Conservation (phyloP, 2,329 filamentous ascomycete genomes). For the Plectosphaerella sp. region DNA sequence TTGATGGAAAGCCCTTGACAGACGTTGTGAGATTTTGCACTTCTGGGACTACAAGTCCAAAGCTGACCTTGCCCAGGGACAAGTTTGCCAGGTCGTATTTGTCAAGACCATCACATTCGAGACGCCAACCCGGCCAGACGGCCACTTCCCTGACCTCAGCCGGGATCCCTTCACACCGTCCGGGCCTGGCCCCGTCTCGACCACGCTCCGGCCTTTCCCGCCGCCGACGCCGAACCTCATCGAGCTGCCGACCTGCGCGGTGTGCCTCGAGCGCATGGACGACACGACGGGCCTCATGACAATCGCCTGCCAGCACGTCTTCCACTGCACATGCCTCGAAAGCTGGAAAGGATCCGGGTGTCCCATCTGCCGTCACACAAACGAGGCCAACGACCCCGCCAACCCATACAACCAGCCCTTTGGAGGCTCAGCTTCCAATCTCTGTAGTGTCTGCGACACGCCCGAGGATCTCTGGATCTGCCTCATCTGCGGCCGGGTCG, state of each 20-base stretch:
- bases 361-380: constrained; percentile 87
- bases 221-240: constrained; percentile 75
- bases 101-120: constrained; percentile 89
- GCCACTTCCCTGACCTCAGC: constrained; percentile 53
- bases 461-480: constrained; percentile 90
- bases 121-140: constrained; percentile 44
- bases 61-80: constrained; percentile 49
- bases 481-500: constrained; percentile 86
- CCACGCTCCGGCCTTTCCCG: constrained; percentile 50
- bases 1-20: constrained; percentile 64
- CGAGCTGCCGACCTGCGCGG: constrained; percentile 91
- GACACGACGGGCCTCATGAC: constrained; percentile 93
- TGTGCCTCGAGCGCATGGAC: constrained; percentile 97
- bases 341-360: constrained; percentile 95
- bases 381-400: constrained; percentile 35
- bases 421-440: constrained; percentile 56
- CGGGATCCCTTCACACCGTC: constrained; percentile 61
- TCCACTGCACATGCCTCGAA: constrained; percentile 92
- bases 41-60: background rate
- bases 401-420: constrained; percentile 53
- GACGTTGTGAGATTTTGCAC: background rate
- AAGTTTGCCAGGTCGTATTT: constrained; percentile 92
- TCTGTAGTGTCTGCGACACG: constrained; percentile 79
- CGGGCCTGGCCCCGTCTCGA: constrained; percentile 24
- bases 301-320: constrained; percentile 95